Evolutionary conservation across 2,329 filamentous ascomycete species (phyloP).

Genomic region (Ploettnerulaceae sp.): DNA sequence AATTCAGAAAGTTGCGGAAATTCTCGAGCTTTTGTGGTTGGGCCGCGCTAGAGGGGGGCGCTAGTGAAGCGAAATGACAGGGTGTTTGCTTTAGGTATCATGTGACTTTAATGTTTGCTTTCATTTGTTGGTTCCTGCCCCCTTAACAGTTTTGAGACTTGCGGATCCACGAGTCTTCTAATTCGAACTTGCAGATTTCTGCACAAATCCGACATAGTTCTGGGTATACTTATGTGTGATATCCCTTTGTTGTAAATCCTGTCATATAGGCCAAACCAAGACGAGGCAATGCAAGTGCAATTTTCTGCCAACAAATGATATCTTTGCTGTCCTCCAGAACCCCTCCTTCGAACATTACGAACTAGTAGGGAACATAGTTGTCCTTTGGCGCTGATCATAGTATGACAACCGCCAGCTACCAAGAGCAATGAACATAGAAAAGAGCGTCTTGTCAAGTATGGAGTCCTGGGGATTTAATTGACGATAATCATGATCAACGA

Average conservation of each 20-base stretch:
- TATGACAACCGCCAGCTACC: too few species aligned
- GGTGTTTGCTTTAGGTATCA: neutral
- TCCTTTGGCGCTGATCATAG: too few species aligned
- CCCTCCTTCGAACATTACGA: too few species aligned
- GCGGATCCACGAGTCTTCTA: neutral
- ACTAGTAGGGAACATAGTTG: too few species aligned
- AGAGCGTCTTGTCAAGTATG: neutral
- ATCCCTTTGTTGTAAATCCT: too few species aligned
- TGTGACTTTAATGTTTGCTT: conserved; percentile 7
- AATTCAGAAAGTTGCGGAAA: conserved; percentile 15
- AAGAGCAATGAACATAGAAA: neutral
- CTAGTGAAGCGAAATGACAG: conserved; percentile 4
- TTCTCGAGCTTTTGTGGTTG: conserved; percentile 16
- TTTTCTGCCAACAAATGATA: too few species aligned
- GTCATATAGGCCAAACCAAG: too few species aligned
- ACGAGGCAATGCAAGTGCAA: too few species aligned
- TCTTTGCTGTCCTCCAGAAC: too few species aligned
- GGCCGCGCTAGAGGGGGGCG: neutral
- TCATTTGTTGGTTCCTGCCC: neutral
- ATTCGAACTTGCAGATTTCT: neutral
- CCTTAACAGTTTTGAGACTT: neutral
- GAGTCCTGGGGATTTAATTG: neutral
- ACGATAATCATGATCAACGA: too few species aligned
- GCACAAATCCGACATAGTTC: neutral
- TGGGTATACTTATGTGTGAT: too few species aligned